Evolutionary conservation across 306 rosid genomes (phyloP), one percentile per base, ranked within the genome.

Genomic region (Pachyrhizus erosus): DNA sequence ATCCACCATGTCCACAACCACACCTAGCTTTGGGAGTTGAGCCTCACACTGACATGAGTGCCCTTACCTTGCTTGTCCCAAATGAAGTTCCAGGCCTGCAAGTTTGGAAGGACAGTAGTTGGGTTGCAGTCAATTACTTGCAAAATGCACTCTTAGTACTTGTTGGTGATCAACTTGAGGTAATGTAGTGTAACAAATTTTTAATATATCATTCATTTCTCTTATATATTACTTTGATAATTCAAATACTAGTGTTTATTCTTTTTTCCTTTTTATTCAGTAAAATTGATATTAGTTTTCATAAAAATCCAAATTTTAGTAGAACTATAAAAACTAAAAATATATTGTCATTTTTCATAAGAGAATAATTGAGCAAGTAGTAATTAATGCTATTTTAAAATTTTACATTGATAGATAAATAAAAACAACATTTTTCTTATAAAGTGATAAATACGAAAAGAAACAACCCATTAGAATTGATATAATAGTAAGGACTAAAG

Each of bases 31-130:
- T 92, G 0, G 95, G 97, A 7, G 95, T 91, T 26, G 97, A 92
- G 77, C 79, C 97, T 13, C 97, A 91, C 84, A 91, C 97, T 1
- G 93, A 92, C 68, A 91, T 92, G 95, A 88, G 88, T n/a, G 93
- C 88, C 64, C 79, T 92, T 27, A 91, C 93, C 5, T 0, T 92
- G 10, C 91, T 89, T 0, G 84, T 92, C 26, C 83, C 93, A 0
- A 92, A 92, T 14, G 77, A 89, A 0, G 93, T 91, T 72, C 86
- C 91, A 0, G 95, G 95, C 68, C 91, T 92, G 4, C 92, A 91
- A 74, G 71, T 92, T 20, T 86, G 90, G 90, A 88, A 87, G 55
- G 87, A 86, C 3, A 61, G 49, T 29, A 42, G 58, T 0, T 92
- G 93, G 95, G 83, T 91, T 17, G 90, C 91, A 0, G 89, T 88